Base-by-base conservation (phyloP, 2,329 filamentous ascomycete genomes). In the Fusarium sp. region DNA sequence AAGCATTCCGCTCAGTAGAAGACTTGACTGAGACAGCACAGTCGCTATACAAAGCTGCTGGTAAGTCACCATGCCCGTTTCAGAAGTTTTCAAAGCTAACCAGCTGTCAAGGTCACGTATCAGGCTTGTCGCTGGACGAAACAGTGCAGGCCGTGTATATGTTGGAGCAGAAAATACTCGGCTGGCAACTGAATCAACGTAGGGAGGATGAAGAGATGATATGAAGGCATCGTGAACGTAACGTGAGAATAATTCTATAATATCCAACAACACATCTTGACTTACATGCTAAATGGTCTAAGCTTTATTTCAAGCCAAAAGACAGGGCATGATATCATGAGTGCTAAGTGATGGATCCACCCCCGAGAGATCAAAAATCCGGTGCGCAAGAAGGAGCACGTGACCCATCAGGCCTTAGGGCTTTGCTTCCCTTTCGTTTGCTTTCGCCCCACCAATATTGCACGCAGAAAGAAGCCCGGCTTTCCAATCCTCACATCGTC, bases 391-490 rank as follows among this genome's bases (percentile, higher is more conserved):
- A 52, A 20, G 3, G n/a, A 8, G 23, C 52, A 79, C 77, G 77
- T 79, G 78, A 75, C 53, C 41, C 10, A 18, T 65, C 59, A 62
- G 67, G 75, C 75, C 69, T 77, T 80, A 80, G 78, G 79, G 79
- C 76, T 81, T 78, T 63, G 37, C 23, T 67, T 61, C 49, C 69
- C 57, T 67, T 31, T 69, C 70, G 62, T 69, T 74, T 71, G 69
- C 72, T 74, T 57, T 65, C 70, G 77, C 80, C 80, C 81, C 81
- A 82, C 80, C 80, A 82, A 81, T 80, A 80, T 82, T 80, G 75
- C 76, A 69, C 76, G 76, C 78, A 78, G 77, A 77, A 74, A 65
- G 62, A 52, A 61, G 62, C 41, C 74, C 73, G 75, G 66, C 74
- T 74, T 76, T 72, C 69, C 77, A 80, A 74, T 65, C 77, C 77